Percentiles rank a stretch among this genome's conserved stretches.
phyloP scores from a whole-genome alignment of 1,284 basidiomycete genomes.

The Trametes pubescens region DNA sequence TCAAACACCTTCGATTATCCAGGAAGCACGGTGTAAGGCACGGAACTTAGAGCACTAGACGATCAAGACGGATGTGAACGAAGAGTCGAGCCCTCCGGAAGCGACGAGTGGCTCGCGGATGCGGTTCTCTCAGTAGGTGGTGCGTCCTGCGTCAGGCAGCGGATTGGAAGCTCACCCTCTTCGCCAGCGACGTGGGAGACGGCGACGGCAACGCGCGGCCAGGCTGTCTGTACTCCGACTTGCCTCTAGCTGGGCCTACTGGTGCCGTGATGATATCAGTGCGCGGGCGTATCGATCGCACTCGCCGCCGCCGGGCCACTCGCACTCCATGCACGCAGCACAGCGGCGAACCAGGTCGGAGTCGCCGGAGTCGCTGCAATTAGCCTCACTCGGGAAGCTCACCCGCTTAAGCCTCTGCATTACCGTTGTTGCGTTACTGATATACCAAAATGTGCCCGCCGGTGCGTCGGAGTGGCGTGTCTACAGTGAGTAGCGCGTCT shows the following conservation, averaged over 20 bases:
- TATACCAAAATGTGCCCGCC: not conserved
- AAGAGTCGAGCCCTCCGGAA: constrained; percentile 1
- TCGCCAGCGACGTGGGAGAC: not conserved
- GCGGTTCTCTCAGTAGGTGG: not conserved
- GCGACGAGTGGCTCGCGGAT: constrained; percentile 12
- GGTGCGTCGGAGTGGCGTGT: not conserved
- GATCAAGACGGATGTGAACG: constrained; percentile 2
- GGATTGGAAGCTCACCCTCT: constrained; percentile 2
- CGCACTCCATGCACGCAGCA: not conserved
- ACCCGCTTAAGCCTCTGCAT: constrained; percentile 3
- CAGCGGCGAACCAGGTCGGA: not conserved
- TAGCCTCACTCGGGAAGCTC: not conserved
- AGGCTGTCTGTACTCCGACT: not conserved
- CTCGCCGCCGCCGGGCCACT: not conserved
- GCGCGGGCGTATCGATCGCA: not conserved
- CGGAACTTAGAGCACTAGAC: not conserved
- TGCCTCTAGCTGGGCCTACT: not conserved
- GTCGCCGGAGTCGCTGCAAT: not conserved
- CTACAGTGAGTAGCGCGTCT: not conserved
- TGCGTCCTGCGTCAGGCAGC: not conserved
- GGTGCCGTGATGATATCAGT: constrained; percentile 1
- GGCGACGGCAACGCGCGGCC: not conserved
- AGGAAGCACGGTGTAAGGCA: not conserved
- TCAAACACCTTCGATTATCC: not conserved
- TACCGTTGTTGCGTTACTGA: not conserved